phyloP scores from a whole-genome alignment of 441 rosid genomes.

The Hypseocharis bilobata region DNA sequence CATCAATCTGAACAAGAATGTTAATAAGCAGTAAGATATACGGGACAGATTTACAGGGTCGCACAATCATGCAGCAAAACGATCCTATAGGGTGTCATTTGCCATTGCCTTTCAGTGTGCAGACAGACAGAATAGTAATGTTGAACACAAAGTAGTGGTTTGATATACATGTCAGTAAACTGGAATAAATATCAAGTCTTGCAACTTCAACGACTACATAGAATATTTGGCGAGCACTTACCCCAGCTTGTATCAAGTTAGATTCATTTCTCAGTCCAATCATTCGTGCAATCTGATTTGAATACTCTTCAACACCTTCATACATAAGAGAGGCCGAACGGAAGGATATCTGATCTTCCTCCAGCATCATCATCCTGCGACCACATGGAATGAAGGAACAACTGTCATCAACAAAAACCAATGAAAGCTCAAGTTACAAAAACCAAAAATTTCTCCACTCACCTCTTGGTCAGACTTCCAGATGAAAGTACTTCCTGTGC shows the following conservation, averaged over 20 bases:
- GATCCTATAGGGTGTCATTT: too few species aligned
- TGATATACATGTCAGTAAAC: neutral
- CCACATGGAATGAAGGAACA: neutral
- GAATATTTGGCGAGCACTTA: constrained; percentile 29
- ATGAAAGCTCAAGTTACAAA: neutral
- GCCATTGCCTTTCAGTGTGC: too few species aligned
- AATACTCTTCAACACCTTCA: constrained; percentile 95
- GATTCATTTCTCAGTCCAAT: constrained; percentile 82
- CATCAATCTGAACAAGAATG: too few species aligned
- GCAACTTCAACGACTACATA: neutral
- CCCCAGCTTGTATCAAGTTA: constrained; percentile 79
- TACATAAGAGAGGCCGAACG: constrained; percentile 77
- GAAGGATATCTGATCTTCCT: constrained; percentile 89
- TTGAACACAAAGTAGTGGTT: too few species aligned
- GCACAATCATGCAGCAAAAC: too few species aligned
- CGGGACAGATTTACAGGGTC: too few species aligned
- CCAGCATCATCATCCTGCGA: constrained; percentile 95
- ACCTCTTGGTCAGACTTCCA: constrained; percentile 94
- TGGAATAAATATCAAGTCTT: neutral
- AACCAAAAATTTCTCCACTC: neutral
- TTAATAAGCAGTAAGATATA: too few species aligned
- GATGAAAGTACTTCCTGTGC: constrained; percentile 91
- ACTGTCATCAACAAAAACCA: neutral
- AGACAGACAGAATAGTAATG: too few species aligned
- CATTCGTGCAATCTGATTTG: constrained; percentile 96